Evolutionary conservation across 177 flowering plant genomes (phyloP).

Genomic region (Tripterygium wilfordii): DNA sequence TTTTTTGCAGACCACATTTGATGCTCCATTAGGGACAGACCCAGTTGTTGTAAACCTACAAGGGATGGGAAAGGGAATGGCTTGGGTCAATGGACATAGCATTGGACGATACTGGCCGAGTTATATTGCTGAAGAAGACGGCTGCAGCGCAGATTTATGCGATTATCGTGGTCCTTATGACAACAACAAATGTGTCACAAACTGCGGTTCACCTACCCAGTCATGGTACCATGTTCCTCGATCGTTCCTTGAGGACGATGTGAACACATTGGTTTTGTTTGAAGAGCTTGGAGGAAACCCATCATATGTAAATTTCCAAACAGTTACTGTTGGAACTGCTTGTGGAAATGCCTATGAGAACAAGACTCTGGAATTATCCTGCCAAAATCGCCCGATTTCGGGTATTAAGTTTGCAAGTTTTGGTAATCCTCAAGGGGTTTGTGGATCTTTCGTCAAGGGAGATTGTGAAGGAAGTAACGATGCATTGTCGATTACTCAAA

Average conservation of each 20-base stretch:
- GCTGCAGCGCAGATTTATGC: conserved; percentile 36
- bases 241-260: conserved; percentile 22
- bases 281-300: conserved; percentile 70
- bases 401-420: conserved; percentile 45
- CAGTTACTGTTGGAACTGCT: conserved; percentile 21
- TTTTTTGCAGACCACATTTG: conserved; percentile 31
- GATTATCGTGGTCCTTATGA: conserved; percentile 66
- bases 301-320: conserved; percentile 32
- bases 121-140: conserved; percentile 20
- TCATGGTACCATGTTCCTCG: conserved; percentile 71
- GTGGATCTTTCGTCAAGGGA: conserved; percentile 46
- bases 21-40: conserved; percentile 40
- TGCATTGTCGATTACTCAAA: conserved; percentile 18
- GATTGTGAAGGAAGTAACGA: conserved; percentile 19
- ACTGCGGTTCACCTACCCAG: conserved; percentile 70
- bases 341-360: conserved; percentile 40
- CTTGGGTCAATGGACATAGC: conserved; percentile 48
- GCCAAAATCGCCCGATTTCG: conserved; percentile 35
- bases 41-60: conserved; percentile 40
- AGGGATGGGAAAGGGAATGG: conserved; percentile 43
- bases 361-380: conserved; percentile 35
- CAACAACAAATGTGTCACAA: conserved; percentile 27
- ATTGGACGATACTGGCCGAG: conserved; percentile 59
- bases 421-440: conserved; percentile 41
- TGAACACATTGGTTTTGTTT: conserved; percentile 42